Evolutionary conservation across 176 grass and related monocot species (phyloP).

Genomic region (Cocos nucifera): DNA sequence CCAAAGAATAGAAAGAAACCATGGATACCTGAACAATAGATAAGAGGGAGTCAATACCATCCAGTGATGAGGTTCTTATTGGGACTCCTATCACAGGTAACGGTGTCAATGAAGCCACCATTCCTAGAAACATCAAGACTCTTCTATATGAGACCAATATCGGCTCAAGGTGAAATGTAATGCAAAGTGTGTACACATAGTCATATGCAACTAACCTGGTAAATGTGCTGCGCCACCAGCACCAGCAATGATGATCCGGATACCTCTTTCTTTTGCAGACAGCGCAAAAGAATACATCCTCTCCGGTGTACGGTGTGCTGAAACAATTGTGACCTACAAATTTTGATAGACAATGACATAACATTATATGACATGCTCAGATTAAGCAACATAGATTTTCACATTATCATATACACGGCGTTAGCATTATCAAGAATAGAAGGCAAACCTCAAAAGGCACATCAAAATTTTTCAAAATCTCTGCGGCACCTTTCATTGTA

Average conservation of each 20-base stretch:
- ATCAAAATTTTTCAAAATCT: conserved; percentile 49
- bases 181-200: neutral
- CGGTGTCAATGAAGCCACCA: conserved; percentile 72
- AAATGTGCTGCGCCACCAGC: conserved; percentile 90
- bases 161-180: neutral
- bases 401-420: no score
- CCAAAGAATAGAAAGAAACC: no score
- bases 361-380: neutral
- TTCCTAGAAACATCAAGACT: conserved; percentile 40
- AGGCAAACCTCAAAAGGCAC: conserved; percentile 67
- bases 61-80: conserved; percentile 45
- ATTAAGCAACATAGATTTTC: neutral
- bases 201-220: conserved; percentile 44
- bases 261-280: conserved; percentile 67
- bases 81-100: conserved; percentile 82
- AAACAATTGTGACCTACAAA: conserved; percentile 84
- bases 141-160: neutral
- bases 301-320: conserved; percentile 72
- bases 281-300: conserved; percentile 68
- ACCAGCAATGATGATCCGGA: conserved; percentile 84
- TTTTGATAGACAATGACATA: conserved; percentile 4
- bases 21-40: conserved; percentile 77
- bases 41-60: conserved; percentile 76
- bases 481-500: conserved; percentile 74
- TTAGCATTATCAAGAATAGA: no score